Percentiles rank a stretch among this genome's conserved stretches.
Conservation (phyloP, 192 early-diverging fungal species). For the Umbelopsis sp. region DNA sequence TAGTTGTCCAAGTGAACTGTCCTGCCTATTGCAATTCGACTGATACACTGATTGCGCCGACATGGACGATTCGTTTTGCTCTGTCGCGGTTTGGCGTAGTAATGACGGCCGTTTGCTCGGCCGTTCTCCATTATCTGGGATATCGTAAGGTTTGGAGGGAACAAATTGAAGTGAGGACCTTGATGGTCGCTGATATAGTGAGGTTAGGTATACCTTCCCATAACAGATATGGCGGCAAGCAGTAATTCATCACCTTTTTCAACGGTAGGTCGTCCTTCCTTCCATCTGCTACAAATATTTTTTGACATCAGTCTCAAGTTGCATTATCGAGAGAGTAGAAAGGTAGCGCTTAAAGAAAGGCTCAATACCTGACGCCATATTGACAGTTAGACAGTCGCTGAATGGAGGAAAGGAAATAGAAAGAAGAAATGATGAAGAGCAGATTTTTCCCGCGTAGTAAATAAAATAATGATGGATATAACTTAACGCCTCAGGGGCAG, state of each 20-base stretch:
- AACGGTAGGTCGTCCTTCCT: conserved; percentile 1
- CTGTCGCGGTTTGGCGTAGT: neutral
- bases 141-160: neutral
- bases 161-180: neutral
- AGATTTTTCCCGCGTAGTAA: neutral
- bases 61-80: neutral
- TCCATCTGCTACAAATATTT: neutral
- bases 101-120: conserved; percentile 3
- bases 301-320: neutral
- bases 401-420: neutral
- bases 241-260: neutral
- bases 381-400: neutral
- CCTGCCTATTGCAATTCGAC: conserved; percentile 47
- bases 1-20: conserved; percentile 60
- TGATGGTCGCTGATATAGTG: conserved; percentile 1
- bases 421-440: neutral
- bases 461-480: neutral
- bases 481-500: neutral
- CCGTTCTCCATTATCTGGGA: neutral
- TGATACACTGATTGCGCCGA: neutral
- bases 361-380: conserved; percentile 5
- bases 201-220: too few species aligned
- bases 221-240: neutral
- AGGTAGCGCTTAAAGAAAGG: neutral
- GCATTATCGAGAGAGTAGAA: neutral